Evolutionary conservation across 2,329 filamentous ascomycete species (phyloP), one percentile per base, ranked within the genome.

Genomic region (Setomelanomma holmii): DNA sequence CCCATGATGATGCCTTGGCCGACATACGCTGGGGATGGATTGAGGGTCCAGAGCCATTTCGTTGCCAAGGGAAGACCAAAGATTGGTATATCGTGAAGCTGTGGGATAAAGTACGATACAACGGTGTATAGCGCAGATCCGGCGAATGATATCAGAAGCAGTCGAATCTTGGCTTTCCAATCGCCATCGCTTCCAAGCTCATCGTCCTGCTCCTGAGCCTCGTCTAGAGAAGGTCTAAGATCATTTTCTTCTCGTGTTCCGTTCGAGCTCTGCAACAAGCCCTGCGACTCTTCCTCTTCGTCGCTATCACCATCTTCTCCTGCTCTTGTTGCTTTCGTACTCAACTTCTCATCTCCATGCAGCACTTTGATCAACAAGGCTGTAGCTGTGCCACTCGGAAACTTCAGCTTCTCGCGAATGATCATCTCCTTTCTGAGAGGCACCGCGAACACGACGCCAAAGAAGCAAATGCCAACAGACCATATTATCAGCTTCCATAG

Each of bases 1-100:
- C 95, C 95, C 95, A 99, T 99, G 68, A 99, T 98, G 56, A 99
- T 96, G 10, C 95, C 95, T 76, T 99, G 95, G 0, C 95, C 95
- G 21, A 98, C 87, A 72, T 99, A 99, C 2, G 95, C 95, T n/a
- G 96, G 88, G 40, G 92, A 97, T 0, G 95, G 95, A 62, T 99
- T 99, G 5, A 99, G 79, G 1, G 91, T 95, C 95, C 95, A 99
- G 1, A 97, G 83, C 93, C 93, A 99, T 1, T 85, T 85, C 1
- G 84, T 77, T 0, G 92, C 92, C 5, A 96, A 84, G 1, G 83
- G 76, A 0, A 83, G 77, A 0, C 95, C 95, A 61, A 98, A 90
- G 21, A 99, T 80, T 0, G 95, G 95, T n/a, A 99, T 79, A 60
- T 90, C 89, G 49, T 92, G 88, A 17, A 98, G 76, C 43, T 90